Base-by-base conservation (phyloP, 2,329 filamentous ascomycete species). In the Phialocephala sp. region DNA sequence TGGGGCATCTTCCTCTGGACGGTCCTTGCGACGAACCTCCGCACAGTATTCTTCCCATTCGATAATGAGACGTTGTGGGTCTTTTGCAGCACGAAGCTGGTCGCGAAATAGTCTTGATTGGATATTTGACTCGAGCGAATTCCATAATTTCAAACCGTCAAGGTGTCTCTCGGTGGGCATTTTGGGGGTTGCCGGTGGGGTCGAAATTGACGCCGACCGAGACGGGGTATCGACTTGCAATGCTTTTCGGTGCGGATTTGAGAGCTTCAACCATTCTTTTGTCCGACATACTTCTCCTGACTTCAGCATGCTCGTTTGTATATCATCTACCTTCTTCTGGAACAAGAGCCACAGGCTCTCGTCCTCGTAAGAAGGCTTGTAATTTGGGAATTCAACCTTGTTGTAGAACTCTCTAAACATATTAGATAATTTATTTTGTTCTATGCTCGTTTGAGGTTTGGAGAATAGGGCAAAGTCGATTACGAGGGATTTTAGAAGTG, bases 1-100 rank as follows among this genome's bases (percentile, higher is more conserved):
- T 3, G 15, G 27, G 12, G 18, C 15, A 35, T 54, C 15, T 12
- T 54, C 45, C n/a, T 11, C 22, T 32, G 24, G 11, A 3, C 50
- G 27, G 4, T 54, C 50, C 22, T 52, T 35, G 24, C 50, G 50
- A 18, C 50, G 22, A 18, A 32, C 50, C 11, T 54, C 24, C 14
- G 24, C 50, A 18, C 50, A 54, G 14, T 54, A 35, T 54, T 54
- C 50, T 54, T 54, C 50, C 50, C 50, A 54, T 32, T 54, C 50
- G 22, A 32, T n/a, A 15, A 32, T 32, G 12, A 54, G 22, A 18
- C 4, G 8, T 35, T 54, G 50, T 35, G 27, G 8, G 14, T 54
- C 24, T n/a, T 50, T 62, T 14, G 60, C 18, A 12, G 39, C n/a
- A 14, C 20, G 37, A 3, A 62, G 39, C 41, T 57, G 52, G 9